Conservation (phyloP, 2,329 filamentous ascomycete species). For the Talaromyces amestolkiae region DNA sequence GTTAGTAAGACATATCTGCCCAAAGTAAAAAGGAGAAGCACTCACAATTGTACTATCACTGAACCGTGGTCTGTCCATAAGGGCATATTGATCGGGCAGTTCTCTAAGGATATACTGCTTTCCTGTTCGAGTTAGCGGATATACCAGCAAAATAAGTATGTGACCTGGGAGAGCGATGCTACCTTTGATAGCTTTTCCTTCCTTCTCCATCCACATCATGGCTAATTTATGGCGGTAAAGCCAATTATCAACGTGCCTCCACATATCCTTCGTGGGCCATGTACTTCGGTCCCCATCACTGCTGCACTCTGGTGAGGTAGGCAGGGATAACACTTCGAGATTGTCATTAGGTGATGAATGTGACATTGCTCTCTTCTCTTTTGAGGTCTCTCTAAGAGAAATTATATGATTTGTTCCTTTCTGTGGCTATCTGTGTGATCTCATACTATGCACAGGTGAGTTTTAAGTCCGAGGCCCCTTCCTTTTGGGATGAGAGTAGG, state of each 20-base stretch:
- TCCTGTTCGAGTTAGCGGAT: constrained; percentile 28
- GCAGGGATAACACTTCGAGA: constrained; percentile 30
- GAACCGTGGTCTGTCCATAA: constrained; percentile 51
- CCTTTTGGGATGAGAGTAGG: not conserved
- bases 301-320: constrained; percentile 32
- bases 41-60: constrained; percentile 36
- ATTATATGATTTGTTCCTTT: not conserved
- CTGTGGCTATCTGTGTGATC: not conserved
- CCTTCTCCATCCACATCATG: constrained; percentile 48
- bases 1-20: not conserved
- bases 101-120: constrained; percentile 51
- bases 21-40: not conserved
- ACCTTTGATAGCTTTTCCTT: constrained; percentile 40
- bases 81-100: constrained; percentile 54
- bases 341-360: not conserved
- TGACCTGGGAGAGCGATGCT: constrained; percentile 4
- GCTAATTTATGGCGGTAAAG: constrained; percentile 51
- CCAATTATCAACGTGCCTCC: constrained; percentile 39
- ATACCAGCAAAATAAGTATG: not conserved
- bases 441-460: not conserved
- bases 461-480: not conserved
- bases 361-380: not conserved
- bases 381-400: not conserved
- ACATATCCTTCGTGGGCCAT: constrained; percentile 39
- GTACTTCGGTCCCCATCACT: constrained; percentile 39